Conservation (phyloP, 176 grass and related monocot species). For the Pontederia paniculata region DNA sequence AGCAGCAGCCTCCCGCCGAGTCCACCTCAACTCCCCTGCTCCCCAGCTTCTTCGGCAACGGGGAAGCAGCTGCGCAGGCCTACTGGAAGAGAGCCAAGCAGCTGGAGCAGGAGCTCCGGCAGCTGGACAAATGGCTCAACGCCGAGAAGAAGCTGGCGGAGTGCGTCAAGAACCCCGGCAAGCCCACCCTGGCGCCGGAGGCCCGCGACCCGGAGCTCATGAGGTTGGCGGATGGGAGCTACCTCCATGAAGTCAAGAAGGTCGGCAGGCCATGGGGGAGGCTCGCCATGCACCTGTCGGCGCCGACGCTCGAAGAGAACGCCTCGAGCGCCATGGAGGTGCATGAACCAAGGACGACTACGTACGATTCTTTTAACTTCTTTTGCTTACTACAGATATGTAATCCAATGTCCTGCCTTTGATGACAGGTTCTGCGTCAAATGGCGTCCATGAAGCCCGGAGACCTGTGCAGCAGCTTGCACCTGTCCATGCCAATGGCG, state of each 20-base stretch:
- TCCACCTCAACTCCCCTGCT: constrained; percentile 22
- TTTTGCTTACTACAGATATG: no score
- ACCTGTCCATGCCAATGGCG: no score
- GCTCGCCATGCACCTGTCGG: constrained; percentile 44
- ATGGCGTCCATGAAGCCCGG: no score
- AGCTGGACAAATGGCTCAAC: constrained; percentile 3
- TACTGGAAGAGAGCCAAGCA: constrained; percentile 6
- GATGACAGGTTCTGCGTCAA: no score
- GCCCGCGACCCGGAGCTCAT: neutral
- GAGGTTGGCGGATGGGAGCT: constrained; percentile 38
- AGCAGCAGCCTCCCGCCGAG: neutral
- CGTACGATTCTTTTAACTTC: no score
- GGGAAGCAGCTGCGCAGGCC: neutral
- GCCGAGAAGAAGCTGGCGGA: neutral
- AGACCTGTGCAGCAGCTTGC: no score
- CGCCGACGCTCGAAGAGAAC: constrained; percentile 26
- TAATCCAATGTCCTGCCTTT: no score
- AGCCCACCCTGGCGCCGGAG: neutral
- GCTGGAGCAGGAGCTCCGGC: constrained; percentile 36
- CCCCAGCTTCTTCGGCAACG: neutral
- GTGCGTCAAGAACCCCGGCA: neutral
- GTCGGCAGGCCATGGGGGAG: constrained; percentile 34
- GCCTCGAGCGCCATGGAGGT: constrained; percentile 35
- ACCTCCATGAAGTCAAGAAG: constrained; percentile 32
- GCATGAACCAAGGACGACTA: neutral